These are phyloP conservation scores for Chaetomium fimeti DNA, from an alignment of 495 filamentous ascomycete genomes.

Conservation along the genomic window DNA sequence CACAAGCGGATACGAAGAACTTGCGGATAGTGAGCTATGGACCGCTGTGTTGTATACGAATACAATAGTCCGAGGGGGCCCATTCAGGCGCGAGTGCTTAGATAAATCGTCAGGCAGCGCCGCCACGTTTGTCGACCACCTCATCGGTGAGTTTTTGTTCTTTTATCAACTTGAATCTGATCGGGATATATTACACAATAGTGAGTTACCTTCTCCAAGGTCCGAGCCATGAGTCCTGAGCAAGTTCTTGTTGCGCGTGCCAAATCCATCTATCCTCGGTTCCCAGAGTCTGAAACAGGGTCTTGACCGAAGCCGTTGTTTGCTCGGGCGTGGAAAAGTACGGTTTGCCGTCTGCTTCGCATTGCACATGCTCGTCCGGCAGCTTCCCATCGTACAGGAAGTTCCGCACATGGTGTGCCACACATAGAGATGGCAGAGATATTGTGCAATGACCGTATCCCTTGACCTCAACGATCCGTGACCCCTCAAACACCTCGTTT, in stretches of 20 bases:
- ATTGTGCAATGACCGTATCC: conserved; percentile 49
- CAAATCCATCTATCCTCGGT: conserved; percentile 31
- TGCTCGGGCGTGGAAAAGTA: conserved; percentile 38
- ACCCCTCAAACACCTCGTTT: conserved; percentile 40
- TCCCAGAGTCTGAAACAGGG: conserved; percentile 14
- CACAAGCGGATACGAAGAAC: too few species aligned
- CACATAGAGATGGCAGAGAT: conserved; percentile 43
- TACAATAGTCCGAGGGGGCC: too few species aligned
- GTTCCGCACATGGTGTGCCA: conserved; percentile 37
- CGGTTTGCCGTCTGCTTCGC: conserved; percentile 34
- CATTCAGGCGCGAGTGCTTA: too few species aligned
- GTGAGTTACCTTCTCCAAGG: conserved; percentile 3
- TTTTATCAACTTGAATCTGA: too few species aligned
- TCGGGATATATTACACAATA: too few species aligned
- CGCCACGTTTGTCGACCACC: too few species aligned
- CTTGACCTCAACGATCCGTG: conserved; percentile 43
- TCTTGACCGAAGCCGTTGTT: conserved; percentile 7
- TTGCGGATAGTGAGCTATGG: too few species aligned
- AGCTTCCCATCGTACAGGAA: conserved; percentile 44
- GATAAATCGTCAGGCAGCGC: too few species aligned
- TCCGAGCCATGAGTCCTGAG: conserved; percentile 26
- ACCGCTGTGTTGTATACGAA: too few species aligned
- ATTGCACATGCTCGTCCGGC: conserved; percentile 36
- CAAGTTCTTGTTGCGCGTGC: conserved; percentile 35
- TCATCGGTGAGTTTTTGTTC: too few species aligned